Percentiles rank a stretch among this genome's conserved stretches.
Conservation (phyloP, 176 grass and related monocot species). For the Eragrostis nindensis region DNA sequence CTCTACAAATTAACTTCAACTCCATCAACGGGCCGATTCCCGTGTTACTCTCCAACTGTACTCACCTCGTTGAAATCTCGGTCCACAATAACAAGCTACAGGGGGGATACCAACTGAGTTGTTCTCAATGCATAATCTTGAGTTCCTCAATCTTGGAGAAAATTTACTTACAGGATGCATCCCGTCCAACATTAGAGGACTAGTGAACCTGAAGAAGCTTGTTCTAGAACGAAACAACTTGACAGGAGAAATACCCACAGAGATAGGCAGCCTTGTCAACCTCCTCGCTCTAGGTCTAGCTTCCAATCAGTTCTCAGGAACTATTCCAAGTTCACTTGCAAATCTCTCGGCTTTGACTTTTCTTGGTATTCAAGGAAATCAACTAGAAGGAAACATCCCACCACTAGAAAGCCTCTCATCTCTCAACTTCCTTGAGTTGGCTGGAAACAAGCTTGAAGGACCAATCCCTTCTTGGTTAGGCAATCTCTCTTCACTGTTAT, state of each 20-base stretch:
- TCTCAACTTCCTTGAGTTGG: background rate
- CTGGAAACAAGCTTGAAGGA: background rate
- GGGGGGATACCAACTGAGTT: slow-evolving; percentile 4
- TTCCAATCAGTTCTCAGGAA: slow-evolving; percentile 7
- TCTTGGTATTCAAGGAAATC: background rate
- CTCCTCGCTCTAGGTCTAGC: background rate
- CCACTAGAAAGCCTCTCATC: background rate
- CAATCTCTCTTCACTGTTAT: background rate
- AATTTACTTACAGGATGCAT: slow-evolving; percentile 28
- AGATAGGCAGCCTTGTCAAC: slow-evolving; percentile 18
- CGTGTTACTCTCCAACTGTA: background rate
- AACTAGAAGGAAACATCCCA: slow-evolving; percentile 16
- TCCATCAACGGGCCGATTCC: background rate
- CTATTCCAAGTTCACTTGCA: slow-evolving; percentile 18
- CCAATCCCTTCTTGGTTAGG: slow-evolving; percentile 5
- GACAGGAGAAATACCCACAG: background rate
- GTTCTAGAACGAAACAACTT: background rate
- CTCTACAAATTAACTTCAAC: background rate
- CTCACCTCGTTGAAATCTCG: background rate
- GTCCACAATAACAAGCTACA: background rate
- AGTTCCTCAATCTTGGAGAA: background rate
- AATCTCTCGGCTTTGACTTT: background rate
- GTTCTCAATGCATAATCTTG: background rate
- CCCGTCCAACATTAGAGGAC: background rate
- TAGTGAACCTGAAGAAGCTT: background rate